phyloP scores from a whole-genome alignment of 2,329 filamentous ascomycete species.

The Emmonsiellopsis sp. region DNA sequence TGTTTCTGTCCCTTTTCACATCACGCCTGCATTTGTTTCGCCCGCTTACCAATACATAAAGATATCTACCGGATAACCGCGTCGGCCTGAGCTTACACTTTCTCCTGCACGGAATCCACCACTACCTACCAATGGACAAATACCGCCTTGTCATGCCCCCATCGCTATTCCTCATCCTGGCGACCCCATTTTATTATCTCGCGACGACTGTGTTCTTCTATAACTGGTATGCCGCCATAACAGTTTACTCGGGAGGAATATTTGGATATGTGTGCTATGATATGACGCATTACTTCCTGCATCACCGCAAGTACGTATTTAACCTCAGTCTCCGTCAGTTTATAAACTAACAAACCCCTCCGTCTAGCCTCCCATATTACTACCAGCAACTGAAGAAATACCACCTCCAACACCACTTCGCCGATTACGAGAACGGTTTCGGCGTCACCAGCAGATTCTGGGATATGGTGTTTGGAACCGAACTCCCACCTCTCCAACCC shows the following conservation, averaged over 20 bases:
- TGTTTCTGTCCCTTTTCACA: slow-evolving; percentile 25
- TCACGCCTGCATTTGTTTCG: neutral
- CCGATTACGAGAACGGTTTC: slow-evolving; percentile 95
- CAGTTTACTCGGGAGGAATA: slow-evolving; percentile 78
- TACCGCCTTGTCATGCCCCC: slow-evolving; percentile 97
- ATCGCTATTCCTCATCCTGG: slow-evolving; percentile 71
- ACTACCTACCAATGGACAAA: slow-evolving; percentile 98
- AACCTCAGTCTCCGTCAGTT: neutral
- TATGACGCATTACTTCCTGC: slow-evolving; percentile 95
- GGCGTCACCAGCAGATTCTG: slow-evolving; percentile 95
- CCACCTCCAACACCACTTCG: slow-evolving; percentile 93
- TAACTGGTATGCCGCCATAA: slow-evolving; percentile 72
- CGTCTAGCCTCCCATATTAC: slow-evolving; percentile 62
- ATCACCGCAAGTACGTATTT: slow-evolving; percentile 67
- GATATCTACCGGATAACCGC: slow-evolving; percentile 82
- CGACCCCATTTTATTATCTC: slow-evolving; percentile 84
- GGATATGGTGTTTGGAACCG: slow-evolving; percentile 86
- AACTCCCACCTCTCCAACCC: slow-evolving; percentile 45
- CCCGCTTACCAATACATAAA: slow-evolving; percentile 29
- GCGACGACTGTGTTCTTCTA: slow-evolving; percentile 73
- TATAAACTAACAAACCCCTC: neutral
- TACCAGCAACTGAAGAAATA: slow-evolving; percentile 95
- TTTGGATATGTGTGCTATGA: slow-evolving; percentile 97
- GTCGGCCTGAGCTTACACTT: slow-evolving; percentile 83
- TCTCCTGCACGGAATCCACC: slow-evolving; percentile 89